A percentile compares a stretch with the other conserved stretches of the same genome.
phyloP scores from a whole-genome alignment of 2,329 filamentous ascomycete species.

The Ceratocystis variospora region DNA sequence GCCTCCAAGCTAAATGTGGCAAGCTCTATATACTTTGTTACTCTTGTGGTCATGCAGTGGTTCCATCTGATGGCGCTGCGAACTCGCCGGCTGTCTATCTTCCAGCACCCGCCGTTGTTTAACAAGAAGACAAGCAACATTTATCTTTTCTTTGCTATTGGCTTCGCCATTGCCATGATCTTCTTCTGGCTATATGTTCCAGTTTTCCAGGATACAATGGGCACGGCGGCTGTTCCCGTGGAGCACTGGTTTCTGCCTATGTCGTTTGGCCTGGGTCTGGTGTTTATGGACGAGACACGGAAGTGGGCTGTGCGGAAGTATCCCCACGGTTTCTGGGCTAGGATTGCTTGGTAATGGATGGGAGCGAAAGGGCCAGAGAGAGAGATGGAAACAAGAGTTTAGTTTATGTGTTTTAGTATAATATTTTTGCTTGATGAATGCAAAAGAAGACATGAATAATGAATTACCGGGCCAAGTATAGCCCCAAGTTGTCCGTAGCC shows the following conservation, averaged over 20 bases:
- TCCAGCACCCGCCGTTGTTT: slow-evolving; percentile 84
- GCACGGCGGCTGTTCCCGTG: slow-evolving; percentile 49
- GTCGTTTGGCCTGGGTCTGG: slow-evolving; percentile 41
- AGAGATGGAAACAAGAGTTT: background rate
- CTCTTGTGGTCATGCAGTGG: slow-evolving; percentile 97
- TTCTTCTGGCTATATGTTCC: slow-evolving; percentile 88
- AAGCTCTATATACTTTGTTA: slow-evolving; percentile 82
- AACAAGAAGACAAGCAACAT: slow-evolving; percentile 71
- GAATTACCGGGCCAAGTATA: background rate
- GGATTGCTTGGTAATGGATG: slow-evolving; percentile 40
- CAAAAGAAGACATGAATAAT: background rate
- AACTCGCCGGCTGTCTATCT: slow-evolving; percentile 81
- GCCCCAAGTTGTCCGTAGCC: background rate
- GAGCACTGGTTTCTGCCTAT: slow-evolving; percentile 68
- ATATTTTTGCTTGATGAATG: background rate
- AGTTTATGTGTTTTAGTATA: background rate
- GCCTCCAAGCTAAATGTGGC: slow-evolving; percentile 77
- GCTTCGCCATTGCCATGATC: slow-evolving; percentile 83
- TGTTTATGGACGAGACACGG: slow-evolving; percentile 47
- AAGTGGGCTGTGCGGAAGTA: slow-evolving; percentile 49
- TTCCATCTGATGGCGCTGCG: slow-evolving; percentile 98
- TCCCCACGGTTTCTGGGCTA: slow-evolving; percentile 43
- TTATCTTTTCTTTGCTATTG: slow-evolving; percentile 92
- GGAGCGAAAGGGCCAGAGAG: background rate
- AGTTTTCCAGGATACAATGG: slow-evolving; percentile 58